Evolutionary conservation across 2,329 filamentous ascomycete species (phyloP).

Genomic region (Fusarium subglutinans): DNA sequence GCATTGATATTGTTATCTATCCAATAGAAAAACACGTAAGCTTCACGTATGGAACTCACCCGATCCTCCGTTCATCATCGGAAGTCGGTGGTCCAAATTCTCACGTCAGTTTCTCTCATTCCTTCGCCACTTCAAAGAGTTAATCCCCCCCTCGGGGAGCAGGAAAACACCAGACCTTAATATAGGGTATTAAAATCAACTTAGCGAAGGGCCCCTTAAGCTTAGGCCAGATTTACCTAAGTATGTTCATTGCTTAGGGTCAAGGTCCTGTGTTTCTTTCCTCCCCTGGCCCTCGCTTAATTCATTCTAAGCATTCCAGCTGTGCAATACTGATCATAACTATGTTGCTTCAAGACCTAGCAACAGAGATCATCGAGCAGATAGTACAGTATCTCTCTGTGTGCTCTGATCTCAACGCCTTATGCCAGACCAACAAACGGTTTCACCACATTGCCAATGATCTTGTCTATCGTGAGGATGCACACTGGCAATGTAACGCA

Average conservation of each 20-base stretch:
- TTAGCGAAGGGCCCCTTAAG: too few relatives aligned
- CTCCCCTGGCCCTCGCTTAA: too few relatives aligned
- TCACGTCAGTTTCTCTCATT: not conserved
- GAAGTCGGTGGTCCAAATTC: not conserved
- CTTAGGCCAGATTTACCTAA: too few relatives aligned
- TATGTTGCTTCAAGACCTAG: not conserved
- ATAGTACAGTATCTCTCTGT: not conserved
- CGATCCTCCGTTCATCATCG: not conserved
- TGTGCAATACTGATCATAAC: accelerated
- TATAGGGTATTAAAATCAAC: too few relatives aligned
- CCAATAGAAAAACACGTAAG: not conserved
- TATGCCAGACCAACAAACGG: not conserved
- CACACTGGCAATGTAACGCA: not conserved
- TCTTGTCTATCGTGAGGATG: not conserved
- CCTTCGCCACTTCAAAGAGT: not conserved
- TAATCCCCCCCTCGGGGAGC: too few relatives aligned
- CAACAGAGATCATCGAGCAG: conserved; percentile 2
- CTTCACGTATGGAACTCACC: not conserved
- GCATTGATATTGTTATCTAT: too few relatives aligned
- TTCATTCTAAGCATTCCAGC: accelerated
- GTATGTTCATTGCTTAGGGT: too few relatives aligned
- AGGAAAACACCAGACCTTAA: too few relatives aligned
- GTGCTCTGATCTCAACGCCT: not conserved
- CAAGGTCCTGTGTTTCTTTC: too few relatives aligned
- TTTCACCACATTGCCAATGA: not conserved